Evolutionary conservation across 108 stramenopile species (phyloP), one percentile per base, ranked within the genome.

Genomic region (Fragilaria crotonensis): DNA sequence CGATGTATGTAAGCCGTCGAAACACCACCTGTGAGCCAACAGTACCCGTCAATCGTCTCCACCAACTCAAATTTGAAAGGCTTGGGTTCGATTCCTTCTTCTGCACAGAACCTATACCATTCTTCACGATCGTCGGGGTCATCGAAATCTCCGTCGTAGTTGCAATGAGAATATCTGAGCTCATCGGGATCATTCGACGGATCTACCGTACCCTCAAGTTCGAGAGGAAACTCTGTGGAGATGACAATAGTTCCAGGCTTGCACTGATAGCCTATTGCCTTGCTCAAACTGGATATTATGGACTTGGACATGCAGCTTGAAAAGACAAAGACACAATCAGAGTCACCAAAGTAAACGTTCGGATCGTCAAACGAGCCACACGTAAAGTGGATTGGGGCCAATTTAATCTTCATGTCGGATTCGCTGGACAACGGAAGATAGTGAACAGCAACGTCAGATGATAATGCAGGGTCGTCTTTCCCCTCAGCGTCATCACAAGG

Each of bases 341-440:
- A 70, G 59, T 90, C 79, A n/a, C 78, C 83, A 54, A 83, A 72
- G 46, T 82, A 84, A 52, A 70, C 59, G 44, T 86, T 84, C 0
- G 79, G 81, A 65, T 86, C 77, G 7, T 74, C 66, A 66, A 90
- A 90, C 1, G 84, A 84, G 18, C 89, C 89, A 47, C 81, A 80
- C 3, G 61, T 62, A 14, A 90, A 65, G 52, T 71, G 45, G 14
- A 85, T 63, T 5, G 84, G 84, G 46, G 84, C 81, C 33, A 89
- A 20, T 32, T 7, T 4, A 18, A 9, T 11, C 53, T 29, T 22
- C n/a, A 7, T 27, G 26, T 29, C 7, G 14, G 11, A 21, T 7
- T 30, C 27, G n/a, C 29, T 9, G n/a, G 53, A 41, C 14, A 14
- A 11, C 36, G 36, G 36, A 41, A 41, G 36, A 41, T 41, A 41